Evolutionary conservation across 306 rosid species (phyloP).

Genomic region (Quercus alba): DNA sequence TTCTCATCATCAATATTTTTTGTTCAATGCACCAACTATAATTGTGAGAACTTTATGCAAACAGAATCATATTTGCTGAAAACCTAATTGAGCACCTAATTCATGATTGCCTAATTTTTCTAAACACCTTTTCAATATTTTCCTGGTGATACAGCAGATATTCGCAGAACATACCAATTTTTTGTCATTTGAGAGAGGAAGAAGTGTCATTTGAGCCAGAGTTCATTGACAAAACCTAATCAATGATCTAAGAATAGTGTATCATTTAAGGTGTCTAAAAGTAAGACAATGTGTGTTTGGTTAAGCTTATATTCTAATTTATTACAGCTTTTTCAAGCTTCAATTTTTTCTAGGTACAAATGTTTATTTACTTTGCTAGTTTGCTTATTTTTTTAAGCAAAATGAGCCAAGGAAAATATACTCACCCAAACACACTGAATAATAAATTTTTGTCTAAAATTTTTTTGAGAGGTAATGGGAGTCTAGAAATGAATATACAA

Average conservation of each 20-base stretch:
- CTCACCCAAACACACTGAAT: no score
- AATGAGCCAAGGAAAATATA: no score
- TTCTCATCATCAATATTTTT: background rate
- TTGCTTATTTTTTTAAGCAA: no score
- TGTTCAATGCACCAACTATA: background rate
- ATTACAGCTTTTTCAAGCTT: no score
- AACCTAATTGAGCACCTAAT: background rate
- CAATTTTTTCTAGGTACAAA: no score
- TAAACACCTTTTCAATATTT: background rate
- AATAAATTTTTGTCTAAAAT: background rate
- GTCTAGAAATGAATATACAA: conserved; percentile 8
- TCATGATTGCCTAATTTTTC: background rate
- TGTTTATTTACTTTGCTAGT: no score
- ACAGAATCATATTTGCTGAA: background rate
- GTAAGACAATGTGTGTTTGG: background rate
- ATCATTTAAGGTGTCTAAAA: background rate
- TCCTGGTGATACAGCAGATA: background rate
- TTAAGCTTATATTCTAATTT: no score
- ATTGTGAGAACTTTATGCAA: background rate
- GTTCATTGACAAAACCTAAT: background rate
- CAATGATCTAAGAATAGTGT: background rate
- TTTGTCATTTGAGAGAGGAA: background rate
- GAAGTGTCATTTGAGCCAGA: background rate
- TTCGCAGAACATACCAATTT: background rate
- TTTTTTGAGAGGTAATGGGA: background rate